Base-by-base conservation (phyloP, 1,139 yeast genomes). In the Candida albicans region DNA sequence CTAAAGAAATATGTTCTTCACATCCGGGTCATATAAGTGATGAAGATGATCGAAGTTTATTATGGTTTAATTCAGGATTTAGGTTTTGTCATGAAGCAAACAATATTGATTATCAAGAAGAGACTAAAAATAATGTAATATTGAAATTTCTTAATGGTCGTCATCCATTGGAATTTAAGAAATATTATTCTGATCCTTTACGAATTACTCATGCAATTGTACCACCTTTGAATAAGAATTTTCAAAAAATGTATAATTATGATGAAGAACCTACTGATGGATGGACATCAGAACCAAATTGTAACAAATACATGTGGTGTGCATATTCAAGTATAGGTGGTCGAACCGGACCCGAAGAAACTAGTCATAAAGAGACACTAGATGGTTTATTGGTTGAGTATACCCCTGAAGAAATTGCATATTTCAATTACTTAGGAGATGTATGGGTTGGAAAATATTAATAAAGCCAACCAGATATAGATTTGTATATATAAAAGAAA, bases 221-320 rank as follows among this genome's bases (percentile, higher is more conserved):
- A 1, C 74, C 73, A 2, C 73, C 74, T 2, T 46, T 47, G 50
- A 40, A 49, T 38, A 12, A 39, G 3, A 26, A 39, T 10, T 49
- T 52, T 31, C 51, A 56, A 42, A 61, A 55, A 10, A 31, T 28
- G 3, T 64, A 63, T 37, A 42, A 48, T 26, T 10, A 10, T n/a
- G 65, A 65, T 9, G 57, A 63, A 13, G 73, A 69, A 48, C 67
- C 72, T 9, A 56, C 53, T 8, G 46, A 54, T 36, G 58, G 70
- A 2, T 68, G 74, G 68, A 67, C 60, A 24, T 44, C 34, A 36
- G 53, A 49, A n/a, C 71, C 14, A 10, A 29, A 71, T 43, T 73
- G 79, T 58, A 64, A 64, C 29, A 62, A 68, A 10, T 73, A 73
- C 47, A 54, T 71, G 35, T 73, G 77, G 71, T 73, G 79, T 63